Conservation (phyloP, 2,329 filamentous ascomycete species). For the Karstenula rhodostoma region DNA sequence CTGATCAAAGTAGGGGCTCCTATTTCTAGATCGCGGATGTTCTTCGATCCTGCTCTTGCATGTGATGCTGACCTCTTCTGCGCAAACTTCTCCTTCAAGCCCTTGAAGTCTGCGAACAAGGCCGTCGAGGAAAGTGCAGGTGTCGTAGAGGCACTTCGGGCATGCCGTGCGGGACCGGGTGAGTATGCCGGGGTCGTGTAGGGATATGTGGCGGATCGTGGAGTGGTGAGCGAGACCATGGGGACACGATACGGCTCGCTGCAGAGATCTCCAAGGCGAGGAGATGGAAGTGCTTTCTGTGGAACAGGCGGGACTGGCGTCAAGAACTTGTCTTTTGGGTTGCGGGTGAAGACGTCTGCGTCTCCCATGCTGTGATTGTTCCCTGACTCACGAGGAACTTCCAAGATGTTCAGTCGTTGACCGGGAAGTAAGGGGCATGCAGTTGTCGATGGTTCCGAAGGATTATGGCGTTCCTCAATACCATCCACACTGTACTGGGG, state of each 20-base stretch:
- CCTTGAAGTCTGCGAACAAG: slow-evolving; percentile 42
- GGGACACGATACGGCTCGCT: slow-evolving; percentile 29
- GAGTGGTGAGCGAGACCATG: slow-evolving; percentile 30
- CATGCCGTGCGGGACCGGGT: slow-evolving; percentile 34
- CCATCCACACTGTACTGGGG: slow-evolving; percentile 82
- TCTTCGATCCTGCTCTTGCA: slow-evolving; percentile 29
- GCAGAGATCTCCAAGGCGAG: slow-evolving; percentile 27
- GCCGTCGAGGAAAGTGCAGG: slow-evolving; percentile 36
- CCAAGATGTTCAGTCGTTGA: slow-evolving; percentile 84
- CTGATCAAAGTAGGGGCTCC: slow-evolving; percentile 44
- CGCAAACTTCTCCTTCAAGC: slow-evolving; percentile 41
- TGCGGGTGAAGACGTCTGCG: slow-evolving; percentile 76
- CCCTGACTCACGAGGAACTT: slow-evolving; percentile 74
- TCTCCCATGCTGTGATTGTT: slow-evolving; percentile 71
- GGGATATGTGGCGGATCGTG: slow-evolving; percentile 42
- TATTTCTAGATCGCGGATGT: slow-evolving; percentile 41
- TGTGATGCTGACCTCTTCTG: slow-evolving; percentile 37
- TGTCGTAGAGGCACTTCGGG: slow-evolving; percentile 43
- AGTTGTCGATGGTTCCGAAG: slow-evolving; percentile 75
- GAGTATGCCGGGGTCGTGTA: slow-evolving; percentile 32
- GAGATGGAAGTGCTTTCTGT: slow-evolving; percentile 40
- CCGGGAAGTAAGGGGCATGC: slow-evolving; percentile 87
- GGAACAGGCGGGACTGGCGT: slow-evolving; percentile 71
- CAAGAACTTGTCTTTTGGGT: slow-evolving; percentile 78
- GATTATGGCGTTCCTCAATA: slow-evolving; percentile 76